Percentiles rank a stretch among this genome's conserved stretches.
These are phyloP conservation scores for Basipetospora chlamydospora DNA, from an alignment of 2,329 filamentous ascomycete species.

Conservation along the genomic window DNA sequence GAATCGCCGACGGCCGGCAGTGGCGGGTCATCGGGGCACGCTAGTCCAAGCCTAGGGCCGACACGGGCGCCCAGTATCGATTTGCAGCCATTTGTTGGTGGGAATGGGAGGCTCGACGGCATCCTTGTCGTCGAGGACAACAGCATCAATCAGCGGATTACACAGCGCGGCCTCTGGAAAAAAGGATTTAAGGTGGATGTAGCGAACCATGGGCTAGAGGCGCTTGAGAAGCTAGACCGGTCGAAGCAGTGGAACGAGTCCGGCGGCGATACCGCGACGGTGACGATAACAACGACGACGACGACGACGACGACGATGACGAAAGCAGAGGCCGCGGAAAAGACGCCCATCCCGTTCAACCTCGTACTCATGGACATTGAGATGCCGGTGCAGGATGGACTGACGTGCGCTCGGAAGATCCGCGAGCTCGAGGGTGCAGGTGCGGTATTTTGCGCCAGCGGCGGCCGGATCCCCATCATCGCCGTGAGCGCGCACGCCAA, in stretches of 20 bases:
- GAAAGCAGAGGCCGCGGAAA: neutral
- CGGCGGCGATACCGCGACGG: neutral
- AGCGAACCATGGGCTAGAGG: constrained; percentile 42
- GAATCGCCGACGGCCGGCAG: neutral
- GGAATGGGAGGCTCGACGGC: constrained; percentile 19
- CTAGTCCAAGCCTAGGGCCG: constrained; percentile 4
- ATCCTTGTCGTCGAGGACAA: constrained; percentile 48
- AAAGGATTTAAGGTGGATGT: constrained; percentile 35
- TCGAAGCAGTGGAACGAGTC: constrained; percentile 7
- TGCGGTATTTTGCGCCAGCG: constrained; percentile 27
- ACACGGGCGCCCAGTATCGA: neutral
- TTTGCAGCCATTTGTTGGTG: constrained; percentile 5
- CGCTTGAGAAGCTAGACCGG: constrained; percentile 29
- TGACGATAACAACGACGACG: too few relatives aligned
- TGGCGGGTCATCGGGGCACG: neutral
- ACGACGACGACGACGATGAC: neutral
- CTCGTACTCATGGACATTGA: constrained; percentile 64
- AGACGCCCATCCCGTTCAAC: constrained; percentile 25
- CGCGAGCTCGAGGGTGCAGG: constrained; percentile 43
- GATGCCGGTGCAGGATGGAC: constrained; percentile 61
- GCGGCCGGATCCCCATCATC: constrained; percentile 45
- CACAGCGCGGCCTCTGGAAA: constrained; percentile 33
- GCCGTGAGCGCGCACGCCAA: constrained; percentile 55
- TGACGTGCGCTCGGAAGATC: constrained; percentile 51
- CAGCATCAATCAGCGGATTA: constrained; percentile 43